Base-by-base conservation (phyloP, 305 asterid genomes). In the Rubia tinctorum region DNA sequence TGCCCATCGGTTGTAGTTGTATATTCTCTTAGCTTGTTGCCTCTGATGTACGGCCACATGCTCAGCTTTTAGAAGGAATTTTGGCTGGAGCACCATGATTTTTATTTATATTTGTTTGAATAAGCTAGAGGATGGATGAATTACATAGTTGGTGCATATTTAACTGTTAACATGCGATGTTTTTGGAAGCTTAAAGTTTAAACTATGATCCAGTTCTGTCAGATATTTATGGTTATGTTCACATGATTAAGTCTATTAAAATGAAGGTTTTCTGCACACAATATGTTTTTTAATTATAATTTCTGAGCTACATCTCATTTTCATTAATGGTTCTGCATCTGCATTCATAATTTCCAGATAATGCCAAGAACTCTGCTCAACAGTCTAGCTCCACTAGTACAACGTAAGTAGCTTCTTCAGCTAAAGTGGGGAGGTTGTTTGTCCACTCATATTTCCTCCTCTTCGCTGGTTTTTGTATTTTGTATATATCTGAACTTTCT, bases 391-490 rank as follows among this genome's bases (percentile, higher is more conserved):
- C 78, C 76, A 75, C 71, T 71, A 93, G 83, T 84, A 75, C 80
- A 39, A 80, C 77, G 72, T 85, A 82, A 80, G 83, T 86, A 70
- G 63, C 75, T 77, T 77, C 90, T 71, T 84, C 87, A 77, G 84
- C 86, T 77, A 86, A 86, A 80, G 88, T 75, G 27, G 82, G 84
- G 82, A 89, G 99, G 98, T 95, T 80, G 55, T 75, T 63, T 49
- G 18, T 43, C 23, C 43, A 37, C 20, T 18, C 45, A 55, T 51
- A 20, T 6, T 13, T 69, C 9, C 20, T 49, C 7, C 68, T 83
- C 66, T 60, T 60, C 25, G 17, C 12, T 22, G 25, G 11, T 60
- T 60, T 45, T 5, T 60, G 7, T 20, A 14, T 59, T 7, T 2
- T 7, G 15, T 23, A 11, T 8, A 10, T 62, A 65, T 64, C 45